Conservation (phyloP, 2,329 filamentous ascomycete genomes). For the Calonectria pauciramosa region DNA sequence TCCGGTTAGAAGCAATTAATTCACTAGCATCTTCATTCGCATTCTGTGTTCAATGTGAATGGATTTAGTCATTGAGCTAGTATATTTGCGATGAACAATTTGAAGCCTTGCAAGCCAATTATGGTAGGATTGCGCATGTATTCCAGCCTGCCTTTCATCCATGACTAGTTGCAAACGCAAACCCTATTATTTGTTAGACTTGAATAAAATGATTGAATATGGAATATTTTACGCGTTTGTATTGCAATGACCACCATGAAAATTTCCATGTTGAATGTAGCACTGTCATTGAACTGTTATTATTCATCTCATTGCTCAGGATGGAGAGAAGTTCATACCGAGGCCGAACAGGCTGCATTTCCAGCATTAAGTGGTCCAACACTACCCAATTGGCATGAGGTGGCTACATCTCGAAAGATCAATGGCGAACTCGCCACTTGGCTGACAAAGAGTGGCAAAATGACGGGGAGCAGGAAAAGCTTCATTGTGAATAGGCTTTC, state of each 20-base stretch:
- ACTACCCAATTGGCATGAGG: not conserved
- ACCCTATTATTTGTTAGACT: not conserved
- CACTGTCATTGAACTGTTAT: not conserved
- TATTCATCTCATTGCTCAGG: not conserved
- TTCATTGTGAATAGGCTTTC: not conserved
- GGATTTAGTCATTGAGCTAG: not conserved
- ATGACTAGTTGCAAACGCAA: not conserved
- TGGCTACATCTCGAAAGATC: not conserved
- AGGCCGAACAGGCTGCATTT: not conserved
- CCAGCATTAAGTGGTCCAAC: not conserved
- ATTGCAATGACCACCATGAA: not conserved
- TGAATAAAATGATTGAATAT: too few relatives aligned
- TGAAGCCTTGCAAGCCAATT: not conserved
- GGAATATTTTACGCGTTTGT: not conserved
- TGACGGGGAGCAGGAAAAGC: not conserved
- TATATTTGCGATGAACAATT: not conserved
- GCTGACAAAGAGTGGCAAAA: not conserved
- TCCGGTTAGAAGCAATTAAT: not conserved
- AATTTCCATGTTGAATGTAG: not conserved
- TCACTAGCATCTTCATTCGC: not conserved
- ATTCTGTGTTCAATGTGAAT: not conserved
- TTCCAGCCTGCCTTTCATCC: not conserved
- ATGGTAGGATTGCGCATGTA: not conserved
- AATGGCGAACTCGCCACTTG: not conserved
- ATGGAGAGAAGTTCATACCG: not conserved